phyloP scores from a whole-genome alignment of 129 eudicot species.

The Pseudognaphalium luteoalbum region DNA sequence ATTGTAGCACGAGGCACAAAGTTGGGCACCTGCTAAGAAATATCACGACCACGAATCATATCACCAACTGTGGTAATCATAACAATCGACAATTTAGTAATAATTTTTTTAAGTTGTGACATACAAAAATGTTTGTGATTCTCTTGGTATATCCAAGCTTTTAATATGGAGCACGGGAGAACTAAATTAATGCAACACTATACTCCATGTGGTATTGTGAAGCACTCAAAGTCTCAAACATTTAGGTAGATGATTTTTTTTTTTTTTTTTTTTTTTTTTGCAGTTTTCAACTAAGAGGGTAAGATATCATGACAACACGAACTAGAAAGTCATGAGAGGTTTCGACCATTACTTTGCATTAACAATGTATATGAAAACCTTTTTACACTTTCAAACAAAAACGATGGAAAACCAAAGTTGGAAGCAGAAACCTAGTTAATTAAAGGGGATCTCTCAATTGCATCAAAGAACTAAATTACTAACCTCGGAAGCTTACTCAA shows the following conservation, averaged over 20 bases:
- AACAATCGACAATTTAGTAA: background rate
- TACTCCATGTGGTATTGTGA: background rate
- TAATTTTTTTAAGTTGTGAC: background rate
- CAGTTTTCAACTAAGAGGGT: background rate
- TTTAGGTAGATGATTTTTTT: background rate
- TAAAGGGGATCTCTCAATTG: background rate
- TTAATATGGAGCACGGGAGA: background rate
- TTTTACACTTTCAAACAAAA: slow-evolving; percentile 7
- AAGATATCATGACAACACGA: background rate
- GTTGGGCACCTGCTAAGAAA: slow-evolving; percentile 16
- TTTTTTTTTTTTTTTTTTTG: slow-evolving; percentile 12
- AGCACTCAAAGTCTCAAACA: background rate
- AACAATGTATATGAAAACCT: background rate
- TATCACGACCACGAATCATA: slow-evolving; percentile 2
- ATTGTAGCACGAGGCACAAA: background rate
- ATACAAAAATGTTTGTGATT: background rate
- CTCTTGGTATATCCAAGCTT: background rate
- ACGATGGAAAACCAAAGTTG: background rate
- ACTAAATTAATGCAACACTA: background rate
- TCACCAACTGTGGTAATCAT: background rate
- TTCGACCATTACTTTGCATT: background rate
- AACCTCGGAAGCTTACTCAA: slow-evolving; percentile 34
- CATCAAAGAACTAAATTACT: slow-evolving; percentile 4
- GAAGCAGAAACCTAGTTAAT: background rate
- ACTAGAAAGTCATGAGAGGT: background rate